Evolutionary conservation across 352 stramenopile species (phyloP).

Genomic region (Phytophthora brassicae): DNA sequence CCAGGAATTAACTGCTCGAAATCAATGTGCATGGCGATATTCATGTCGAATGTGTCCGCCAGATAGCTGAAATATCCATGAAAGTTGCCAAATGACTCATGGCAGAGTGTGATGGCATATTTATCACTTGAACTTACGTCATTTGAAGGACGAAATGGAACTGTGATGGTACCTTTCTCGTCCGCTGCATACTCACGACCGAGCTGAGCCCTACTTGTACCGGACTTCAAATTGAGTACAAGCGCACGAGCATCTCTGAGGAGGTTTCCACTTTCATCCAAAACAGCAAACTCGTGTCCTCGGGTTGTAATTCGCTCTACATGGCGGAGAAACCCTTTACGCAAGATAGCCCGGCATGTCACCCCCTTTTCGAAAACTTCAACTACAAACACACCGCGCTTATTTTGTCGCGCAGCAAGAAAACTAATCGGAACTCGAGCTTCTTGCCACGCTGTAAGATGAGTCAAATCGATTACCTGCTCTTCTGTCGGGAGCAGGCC

Average conservation of each 20-base stretch:
- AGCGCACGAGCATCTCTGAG: conserved; percentile 35
- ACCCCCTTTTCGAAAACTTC: conserved; percentile 61
- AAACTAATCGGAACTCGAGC: conserved; percentile 38
- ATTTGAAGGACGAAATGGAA: conserved; percentile 49
- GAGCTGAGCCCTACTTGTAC: conserved; percentile 36
- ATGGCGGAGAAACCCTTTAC: conserved; percentile 57
- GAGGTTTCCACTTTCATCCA: conserved; percentile 48
- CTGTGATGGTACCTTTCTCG: conserved; percentile 31
- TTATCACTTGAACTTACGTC: conserved; percentile 26
- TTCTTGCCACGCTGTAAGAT: conserved; percentile 50
- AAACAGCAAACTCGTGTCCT: conserved; percentile 52
- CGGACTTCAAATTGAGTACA: conserved; percentile 46
- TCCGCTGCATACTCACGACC: conserved; percentile 34
- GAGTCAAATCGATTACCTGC: conserved; percentile 46
- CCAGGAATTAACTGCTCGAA: conserved; percentile 54
- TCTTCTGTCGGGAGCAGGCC: conserved; percentile 62
- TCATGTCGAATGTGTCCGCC: conserved; percentile 31
- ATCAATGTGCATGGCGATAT: conserved; percentile 53
- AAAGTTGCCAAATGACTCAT: conserved; percentile 46
- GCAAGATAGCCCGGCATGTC: conserved; percentile 56
- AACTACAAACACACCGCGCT: conserved; percentile 61
- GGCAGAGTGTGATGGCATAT: conserved; percentile 46
- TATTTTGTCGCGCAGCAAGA: conserved; percentile 5
- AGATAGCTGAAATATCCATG: conserved; percentile 44
- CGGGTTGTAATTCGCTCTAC: conserved; percentile 43